phyloP scores from a whole-genome alignment of 805 yeast genomes.

The Sugiyamaella qingdaonensis region DNA sequence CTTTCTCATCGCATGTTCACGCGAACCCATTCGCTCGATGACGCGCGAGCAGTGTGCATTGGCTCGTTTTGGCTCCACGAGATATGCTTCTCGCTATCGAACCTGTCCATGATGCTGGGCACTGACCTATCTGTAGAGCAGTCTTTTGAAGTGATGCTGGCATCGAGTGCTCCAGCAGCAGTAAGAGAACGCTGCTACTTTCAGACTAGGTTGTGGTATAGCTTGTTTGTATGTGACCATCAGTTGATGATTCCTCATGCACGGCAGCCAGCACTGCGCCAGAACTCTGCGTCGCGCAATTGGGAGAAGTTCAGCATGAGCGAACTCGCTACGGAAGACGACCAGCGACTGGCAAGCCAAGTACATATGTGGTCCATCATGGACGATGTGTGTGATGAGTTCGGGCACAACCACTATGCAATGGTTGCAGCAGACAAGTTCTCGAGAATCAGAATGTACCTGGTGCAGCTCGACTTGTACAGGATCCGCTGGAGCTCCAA shows the following conservation, averaged over 20 bases:
- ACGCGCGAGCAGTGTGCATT: constrained; percentile 8
- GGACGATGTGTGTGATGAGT: constrained; percentile 4
- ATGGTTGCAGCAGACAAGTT: not conserved
- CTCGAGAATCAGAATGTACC: not conserved
- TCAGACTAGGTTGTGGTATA: not conserved
- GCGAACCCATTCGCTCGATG: constrained; percentile 3
- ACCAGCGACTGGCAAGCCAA: constrained; percentile 6
- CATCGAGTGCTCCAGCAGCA: not conserved
- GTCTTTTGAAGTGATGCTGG: not conserved
- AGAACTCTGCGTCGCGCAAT: not conserved
- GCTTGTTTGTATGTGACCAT: constrained; percentile 12
- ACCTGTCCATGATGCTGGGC: not conserved
- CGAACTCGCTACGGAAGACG: constrained; percentile 1
- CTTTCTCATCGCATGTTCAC: constrained; percentile 1
- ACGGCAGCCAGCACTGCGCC: constrained; percentile 6
- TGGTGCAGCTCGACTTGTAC: not conserved
- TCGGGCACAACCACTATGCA: not conserved
- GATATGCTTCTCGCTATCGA: not conserved
- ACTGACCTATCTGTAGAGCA: not conserved
- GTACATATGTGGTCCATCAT: constrained; percentile 7
- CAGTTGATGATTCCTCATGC: constrained; percentile 10
- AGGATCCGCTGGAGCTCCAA: not conserved
- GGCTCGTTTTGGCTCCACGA: constrained; percentile 12
- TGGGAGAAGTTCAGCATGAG: not conserved
- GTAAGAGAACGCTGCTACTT: not conserved